Evolutionary conservation across 148 eudicot species (phyloP), one percentile per base, ranked within the genome.

Genomic region (Heliosperma pusillum): DNA sequence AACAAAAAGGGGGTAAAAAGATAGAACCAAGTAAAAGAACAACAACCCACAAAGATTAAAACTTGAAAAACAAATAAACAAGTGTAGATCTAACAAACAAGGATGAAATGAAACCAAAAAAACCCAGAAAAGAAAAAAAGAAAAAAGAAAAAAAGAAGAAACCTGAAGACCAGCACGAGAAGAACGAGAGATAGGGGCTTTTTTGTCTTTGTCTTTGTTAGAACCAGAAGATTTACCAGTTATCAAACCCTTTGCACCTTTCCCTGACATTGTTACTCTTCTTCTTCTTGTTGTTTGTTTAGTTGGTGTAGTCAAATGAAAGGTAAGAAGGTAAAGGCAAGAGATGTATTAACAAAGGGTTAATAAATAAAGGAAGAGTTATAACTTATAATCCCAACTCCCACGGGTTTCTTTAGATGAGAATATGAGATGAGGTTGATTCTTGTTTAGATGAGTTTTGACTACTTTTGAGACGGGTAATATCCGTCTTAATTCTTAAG

Each of bases 161-260:
- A 88, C 94, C 90, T 90, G 94, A 44, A 90, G 94, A 66, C 94
- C 94, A 53, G 94, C 94, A 69, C 94, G 94, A 79, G 91, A 86
- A 65, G 94, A 89, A 19, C 94, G 88, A 71, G 94, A 84, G 52
- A 84, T 80, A 16, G 94, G 83, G 42, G 84, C 86, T 79, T 89
- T 89, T 84, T 89, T 89, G 71, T 89, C 92, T 53, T 89, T 88
- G 57, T 80, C 89, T 73, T 81, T 86, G 74, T 53, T 83, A 17
- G 68, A 45, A 36, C 82, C 85, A 0, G 87, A 75, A 12, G 86
- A 67, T 64, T 84, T 83, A 0, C 87, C 87, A n/a, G 83, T 85
- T 0, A 88, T 83, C 82, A 89, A 69, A 53, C 93, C 93, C 70
- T 89, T 89, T 30, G 91, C 93, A 27, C 93, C 93, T 85, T 89